These are phyloP conservation scores for Eurotiales sp. DNA, from an alignment of 2,329 filamentous ascomycete genomes.

Conservation along the genomic window DNA sequence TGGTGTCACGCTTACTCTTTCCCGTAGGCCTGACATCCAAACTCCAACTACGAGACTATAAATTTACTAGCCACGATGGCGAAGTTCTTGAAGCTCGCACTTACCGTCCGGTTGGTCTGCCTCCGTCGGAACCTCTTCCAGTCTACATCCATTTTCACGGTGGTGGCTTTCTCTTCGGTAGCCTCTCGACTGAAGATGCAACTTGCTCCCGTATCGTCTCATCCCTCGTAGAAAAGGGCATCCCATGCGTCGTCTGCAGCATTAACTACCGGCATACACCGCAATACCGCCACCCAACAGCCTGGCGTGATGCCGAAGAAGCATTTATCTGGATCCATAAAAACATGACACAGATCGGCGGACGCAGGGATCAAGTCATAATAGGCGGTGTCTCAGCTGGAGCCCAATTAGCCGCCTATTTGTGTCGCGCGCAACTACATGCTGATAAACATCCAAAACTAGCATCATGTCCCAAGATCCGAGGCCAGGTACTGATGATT, in stretches of 20 bases:
- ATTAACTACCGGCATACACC: slow-evolving; percentile 4
- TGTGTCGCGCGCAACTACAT: background rate
- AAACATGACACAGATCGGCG: background rate
- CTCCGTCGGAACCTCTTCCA: background rate
- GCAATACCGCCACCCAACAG: background rate
- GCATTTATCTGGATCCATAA: background rate
- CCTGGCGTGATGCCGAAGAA: slow-evolving; percentile 2
- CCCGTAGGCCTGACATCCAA: too few relatives aligned
- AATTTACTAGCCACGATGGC: background rate
- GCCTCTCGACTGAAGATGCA: slow-evolving; percentile 1
- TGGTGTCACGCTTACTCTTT: too few relatives aligned
- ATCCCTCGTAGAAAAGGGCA: too few relatives aligned
- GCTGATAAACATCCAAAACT: background rate
- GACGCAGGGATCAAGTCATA: background rate
- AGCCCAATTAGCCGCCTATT: background rate
- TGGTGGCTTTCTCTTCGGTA: slow-evolving; percentile 3
- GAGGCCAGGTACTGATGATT: slow-evolving; percentile 3
- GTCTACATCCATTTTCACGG: slow-evolving; percentile 3
- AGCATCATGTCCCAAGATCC: background rate
- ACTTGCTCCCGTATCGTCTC: background rate
- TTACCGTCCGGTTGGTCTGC: background rate
- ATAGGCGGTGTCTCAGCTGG: slow-evolving; percentile 1
- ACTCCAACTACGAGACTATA: background rate
- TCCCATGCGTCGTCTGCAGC: background rate
- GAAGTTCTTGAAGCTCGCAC: background rate